Conservation (phyloP, 495 filamentous ascomycete genomes). For the Aspergillus hancockii region DNA sequence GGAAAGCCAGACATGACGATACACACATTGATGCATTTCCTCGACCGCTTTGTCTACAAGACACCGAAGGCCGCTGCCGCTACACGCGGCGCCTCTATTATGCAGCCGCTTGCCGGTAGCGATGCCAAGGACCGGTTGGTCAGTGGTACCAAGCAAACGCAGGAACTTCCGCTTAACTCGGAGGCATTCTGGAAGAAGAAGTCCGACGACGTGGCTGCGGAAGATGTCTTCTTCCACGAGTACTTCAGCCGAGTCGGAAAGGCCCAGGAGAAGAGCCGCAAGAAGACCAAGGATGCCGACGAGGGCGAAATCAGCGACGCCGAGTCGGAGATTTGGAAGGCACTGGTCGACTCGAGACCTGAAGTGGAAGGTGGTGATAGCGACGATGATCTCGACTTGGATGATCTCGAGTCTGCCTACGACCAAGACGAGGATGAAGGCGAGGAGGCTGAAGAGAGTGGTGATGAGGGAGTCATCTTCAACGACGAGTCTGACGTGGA, state of each 20-base stretch:
- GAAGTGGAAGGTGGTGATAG: conserved; percentile 72
- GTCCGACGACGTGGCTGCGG: conserved; percentile 77
- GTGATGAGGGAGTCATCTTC: conserved; percentile 55
- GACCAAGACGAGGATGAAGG: conserved; percentile 48
- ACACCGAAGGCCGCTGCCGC: conserved; percentile 71
- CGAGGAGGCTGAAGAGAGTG: conserved; percentile 49
- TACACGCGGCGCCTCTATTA: conserved; percentile 78
- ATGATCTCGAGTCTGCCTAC: conserved; percentile 61
- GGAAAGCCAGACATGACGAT: conserved; percentile 85
- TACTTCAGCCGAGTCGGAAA: conserved; percentile 87
- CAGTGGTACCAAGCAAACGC: conserved; percentile 50
- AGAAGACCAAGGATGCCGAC: conserved; percentile 46
- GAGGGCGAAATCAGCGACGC: conserved; percentile 41
- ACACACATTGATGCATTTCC: conserved; percentile 89
- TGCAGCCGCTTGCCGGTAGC: conserved; percentile 84
- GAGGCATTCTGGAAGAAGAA: conserved; percentile 91
- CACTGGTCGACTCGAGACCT: conserved; percentile 75
- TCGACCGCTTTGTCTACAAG: conserved; percentile 95
- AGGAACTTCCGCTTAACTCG: conserved; percentile 67
- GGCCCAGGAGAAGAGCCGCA: conserved; percentile 57
- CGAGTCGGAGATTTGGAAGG: conserved; percentile 88
- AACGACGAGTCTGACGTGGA: conserved; percentile 51
- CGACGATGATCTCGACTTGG: conserved; percentile 64
- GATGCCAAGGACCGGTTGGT: conserved; percentile 66
- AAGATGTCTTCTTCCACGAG: conserved; percentile 97